Base-by-base conservation (phyloP, 139 green algal species). In the Tetradesmus lagerheimii region DNA sequence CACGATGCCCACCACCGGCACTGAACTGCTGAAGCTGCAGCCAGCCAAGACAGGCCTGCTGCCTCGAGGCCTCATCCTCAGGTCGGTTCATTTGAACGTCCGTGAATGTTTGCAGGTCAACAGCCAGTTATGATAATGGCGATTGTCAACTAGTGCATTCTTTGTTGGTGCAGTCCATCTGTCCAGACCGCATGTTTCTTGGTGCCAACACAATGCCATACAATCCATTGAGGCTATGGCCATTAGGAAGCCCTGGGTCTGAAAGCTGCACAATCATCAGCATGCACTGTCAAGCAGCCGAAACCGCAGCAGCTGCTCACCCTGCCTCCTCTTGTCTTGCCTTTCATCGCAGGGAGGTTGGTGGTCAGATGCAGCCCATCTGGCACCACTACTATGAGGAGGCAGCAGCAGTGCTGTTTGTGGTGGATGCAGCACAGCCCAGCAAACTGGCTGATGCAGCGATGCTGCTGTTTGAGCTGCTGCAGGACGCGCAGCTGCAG, bases 381-480 rank as follows among this genome's bases (percentile, higher is more conserved):
- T 93, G 91, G 91, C 82, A 86, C 16, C 50, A 88, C 35, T 93
- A 89, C 83, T 91, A 77, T 25, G 15, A 29, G 2, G 87, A 91
- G 31, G 78, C 80, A 14, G 14, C 20, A 34, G 86, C 90, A 50
- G 83, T 89, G 31, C 8, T 91, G 34, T 93, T 91, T 78, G 75
- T 90, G 18, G 53, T 91, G 37, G 87, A 93, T 76, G 76, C 74
- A 34, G 37, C 82, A 23, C 37, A 47, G 35, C 37, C 76, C 79
- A 34, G 53, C 87, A 53, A 39, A 23, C 4, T 37, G 14, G 20
- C 27, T 91, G 43, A 53, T 12, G 82, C 87, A 29, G 57, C 76
- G 16, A 43, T 71, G 31, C 80, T 83, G 62, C 74, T 93, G 45
- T 75, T 39, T 15, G 71, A 77, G 29, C 35, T 90, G 37, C n/a